Evolutionary conservation across 78 protist genomes (phyloP).

Genomic region (Speleostelium caveatum): DNA sequence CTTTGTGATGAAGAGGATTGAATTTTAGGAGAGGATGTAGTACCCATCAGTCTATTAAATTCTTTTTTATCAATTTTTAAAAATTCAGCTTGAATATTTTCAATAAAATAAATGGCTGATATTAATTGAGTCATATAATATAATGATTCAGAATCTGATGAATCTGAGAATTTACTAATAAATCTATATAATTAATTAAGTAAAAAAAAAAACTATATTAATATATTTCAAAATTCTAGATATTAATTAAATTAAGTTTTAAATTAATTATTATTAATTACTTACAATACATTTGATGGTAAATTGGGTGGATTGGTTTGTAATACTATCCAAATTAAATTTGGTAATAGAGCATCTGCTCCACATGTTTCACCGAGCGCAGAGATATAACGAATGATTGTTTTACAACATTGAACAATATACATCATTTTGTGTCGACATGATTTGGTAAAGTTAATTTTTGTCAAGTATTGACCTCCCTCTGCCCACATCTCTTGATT

Average conservation of each 20-base stretch:
- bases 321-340: constrained; percentile 48
- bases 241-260: background rate
- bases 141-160: constrained; percentile 56
- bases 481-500: constrained; percentile 46
- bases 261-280: too few relatives aligned
- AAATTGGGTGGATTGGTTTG: constrained; percentile 37
- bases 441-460: constrained; percentile 39
- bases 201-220: too few relatives aligned
- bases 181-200: constrained; percentile 16
- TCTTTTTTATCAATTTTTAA: constrained; percentile 69
- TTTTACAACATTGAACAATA: constrained; percentile 39
- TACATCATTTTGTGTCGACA: constrained; percentile 62
- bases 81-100: constrained; percentile 31
- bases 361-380: constrained; percentile 38
- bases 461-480: constrained; percentile 15
- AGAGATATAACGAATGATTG: constrained; percentile 18
- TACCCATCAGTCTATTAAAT: constrained; percentile 39
- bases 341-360: constrained; percentile 62
- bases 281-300: constrained; percentile 48
- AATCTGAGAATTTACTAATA: constrained; percentile 60
- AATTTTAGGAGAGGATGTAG: background rate
- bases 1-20: background rate
- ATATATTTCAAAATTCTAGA: background rate
- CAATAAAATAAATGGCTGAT: constrained; percentile 51
- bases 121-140: constrained; percentile 67